Base-by-base conservation (phyloP, 1,284 basidiomycete genomes). In the Papiliotrema nemorosa region DNA sequence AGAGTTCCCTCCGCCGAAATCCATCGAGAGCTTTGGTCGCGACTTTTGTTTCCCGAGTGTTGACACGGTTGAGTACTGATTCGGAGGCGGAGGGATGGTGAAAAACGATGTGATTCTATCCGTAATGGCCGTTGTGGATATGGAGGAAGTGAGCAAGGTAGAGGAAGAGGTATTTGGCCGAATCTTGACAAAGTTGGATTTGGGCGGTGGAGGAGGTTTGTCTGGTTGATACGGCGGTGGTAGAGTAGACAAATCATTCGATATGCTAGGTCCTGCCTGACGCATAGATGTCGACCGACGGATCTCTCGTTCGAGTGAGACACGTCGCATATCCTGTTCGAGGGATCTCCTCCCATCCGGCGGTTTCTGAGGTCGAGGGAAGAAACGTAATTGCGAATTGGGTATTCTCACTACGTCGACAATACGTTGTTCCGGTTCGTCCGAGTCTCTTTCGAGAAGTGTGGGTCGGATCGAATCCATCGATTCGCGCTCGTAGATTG, bases 361-460 rank as follows among this genome's bases (percentile, higher is more conserved):
- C 22, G 60, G 53, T 41, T 49, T 53, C 26, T 49, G 56, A n/a
- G 55, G 42, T 44, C 57, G 50, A 14, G 74, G 74, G 53, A 74
- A 75, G 66, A 72, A 74, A 0, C 67, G 66, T 5, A 76, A 59
- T 50, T 73, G 67, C 2, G 69, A 71, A 16, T 62, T 63, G 1
- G 73, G 72, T 22, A 76, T 64, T 16, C 69, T 60, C 14, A 74
- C 61, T 5, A 76, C 54, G 39, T 70, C 64, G 29, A 73, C 53
- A 0, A 69, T 50, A 3, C 68, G 57, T 13, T 51, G 49, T 21
- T 55, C 50, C 27, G 26, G 14, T 21, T 44, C 39, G 18, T 47
- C 43, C 14, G 29, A 31, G 2, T 38, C 34, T 3, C 21, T 24
- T 38, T 37, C 39, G 29, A 29, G 27, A 13, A 22, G 10, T 5